phyloP scores from a whole-genome alignment of 1,284 basidiomycete species.

The Trametes hirsuta region DNA sequence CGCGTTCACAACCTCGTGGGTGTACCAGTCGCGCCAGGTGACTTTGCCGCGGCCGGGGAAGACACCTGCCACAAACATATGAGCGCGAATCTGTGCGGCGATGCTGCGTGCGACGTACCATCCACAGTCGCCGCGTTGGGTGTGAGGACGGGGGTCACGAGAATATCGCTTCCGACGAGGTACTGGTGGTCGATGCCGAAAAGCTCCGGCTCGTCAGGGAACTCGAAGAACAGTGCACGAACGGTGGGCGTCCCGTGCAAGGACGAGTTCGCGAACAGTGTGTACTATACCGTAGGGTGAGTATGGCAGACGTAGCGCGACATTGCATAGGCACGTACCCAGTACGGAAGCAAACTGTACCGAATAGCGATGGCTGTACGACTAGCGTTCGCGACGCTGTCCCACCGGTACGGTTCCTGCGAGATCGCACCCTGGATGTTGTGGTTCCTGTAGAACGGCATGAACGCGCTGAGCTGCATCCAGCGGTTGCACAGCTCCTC shows the following conservation, averaged over 20 bases:
- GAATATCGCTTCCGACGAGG: constrained; percentile 67
- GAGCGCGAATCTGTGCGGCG: background rate
- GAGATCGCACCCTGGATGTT: constrained; percentile 62
- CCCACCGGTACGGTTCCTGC: constrained; percentile 81
- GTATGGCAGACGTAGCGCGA: background rate
- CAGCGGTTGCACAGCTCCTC: constrained; percentile 84
- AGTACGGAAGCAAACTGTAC: constrained; percentile 75
- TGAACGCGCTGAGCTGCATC: constrained; percentile 79
- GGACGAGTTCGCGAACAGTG: constrained; percentile 74
- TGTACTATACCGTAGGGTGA: constrained; percentile 49
- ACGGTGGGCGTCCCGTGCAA: constrained; percentile 67
- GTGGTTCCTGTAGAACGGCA: constrained; percentile 77
- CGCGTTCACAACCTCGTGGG: constrained; percentile 54
- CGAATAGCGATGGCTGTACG: constrained; percentile 69
- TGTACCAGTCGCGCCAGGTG: constrained; percentile 80
- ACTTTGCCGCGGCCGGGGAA: constrained; percentile 65
- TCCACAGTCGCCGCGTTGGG: constrained; percentile 60
- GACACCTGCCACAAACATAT: constrained; percentile 42
- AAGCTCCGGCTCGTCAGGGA: constrained; percentile 68
- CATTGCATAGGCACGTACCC: constrained; percentile 45
- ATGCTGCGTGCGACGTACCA: constrained; percentile 36
- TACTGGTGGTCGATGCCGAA: constrained; percentile 72
- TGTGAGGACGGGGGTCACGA: constrained; percentile 74
- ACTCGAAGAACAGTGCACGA: constrained; percentile 77
- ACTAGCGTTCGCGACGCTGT: constrained; percentile 73